These are phyloP conservation scores for Trichoderma gamsii DNA, from an alignment of 495 filamentous ascomycete genomes.

Conservation along the genomic window DNA sequence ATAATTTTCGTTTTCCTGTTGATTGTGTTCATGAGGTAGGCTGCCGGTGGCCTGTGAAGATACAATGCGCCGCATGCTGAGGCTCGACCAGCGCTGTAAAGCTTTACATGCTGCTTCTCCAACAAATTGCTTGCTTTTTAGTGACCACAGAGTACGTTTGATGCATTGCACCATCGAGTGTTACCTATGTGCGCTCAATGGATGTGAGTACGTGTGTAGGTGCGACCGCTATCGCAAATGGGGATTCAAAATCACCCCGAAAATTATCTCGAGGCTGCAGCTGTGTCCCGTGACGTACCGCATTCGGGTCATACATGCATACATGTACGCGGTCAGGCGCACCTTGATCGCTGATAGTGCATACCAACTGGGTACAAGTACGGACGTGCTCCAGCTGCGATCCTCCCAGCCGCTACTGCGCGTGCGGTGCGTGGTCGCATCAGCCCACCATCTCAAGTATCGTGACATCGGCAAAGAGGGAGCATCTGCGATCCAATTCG, in stretches of 20 bases:
- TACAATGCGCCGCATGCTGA: background rate
- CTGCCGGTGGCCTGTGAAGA: background rate
- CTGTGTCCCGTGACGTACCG: background rate
- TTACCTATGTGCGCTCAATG: no score
- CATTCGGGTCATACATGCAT: constrained; percentile 8
- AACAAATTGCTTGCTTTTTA: no score
- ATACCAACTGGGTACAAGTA: background rate
- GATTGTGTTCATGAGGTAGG: background rate
- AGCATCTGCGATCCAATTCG: background rate
- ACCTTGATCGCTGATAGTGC: background rate
- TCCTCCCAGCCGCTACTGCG: background rate
- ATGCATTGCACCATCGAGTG: no score
- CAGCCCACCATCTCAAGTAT: background rate
- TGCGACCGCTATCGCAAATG: no score
- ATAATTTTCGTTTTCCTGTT: background rate
- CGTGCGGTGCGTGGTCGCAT: background rate
- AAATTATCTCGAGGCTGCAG: background rate
- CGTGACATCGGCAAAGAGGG: background rate
- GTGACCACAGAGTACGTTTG: no score
- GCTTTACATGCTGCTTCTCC: no score
- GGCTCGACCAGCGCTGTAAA: no score
- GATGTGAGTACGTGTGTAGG: no score
- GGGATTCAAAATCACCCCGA: background rate
- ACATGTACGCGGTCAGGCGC: constrained; percentile 5
- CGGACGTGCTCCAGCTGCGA: background rate